These are phyloP conservation scores for Hymenoscyphus scutula DNA, from an alignment of 2,329 filamentous ascomycete species.

Conservation along the genomic window DNA sequence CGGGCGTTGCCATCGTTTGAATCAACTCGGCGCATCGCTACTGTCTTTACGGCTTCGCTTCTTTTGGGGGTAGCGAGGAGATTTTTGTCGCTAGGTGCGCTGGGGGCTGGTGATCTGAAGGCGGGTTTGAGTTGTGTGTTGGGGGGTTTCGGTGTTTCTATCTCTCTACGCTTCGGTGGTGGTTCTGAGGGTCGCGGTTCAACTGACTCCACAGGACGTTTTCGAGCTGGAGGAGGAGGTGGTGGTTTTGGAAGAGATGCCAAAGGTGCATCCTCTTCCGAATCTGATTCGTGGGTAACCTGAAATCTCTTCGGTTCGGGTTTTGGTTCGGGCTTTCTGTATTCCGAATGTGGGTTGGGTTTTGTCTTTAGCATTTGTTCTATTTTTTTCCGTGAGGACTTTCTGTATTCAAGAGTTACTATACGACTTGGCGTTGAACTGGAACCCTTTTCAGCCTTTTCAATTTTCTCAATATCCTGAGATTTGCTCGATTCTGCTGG, in stretches of 20 bases:
- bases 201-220: constrained; percentile 26
- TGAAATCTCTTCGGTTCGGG: background rate
- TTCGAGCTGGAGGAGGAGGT: constrained; percentile 26
- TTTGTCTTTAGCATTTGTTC: constrained; percentile 29
- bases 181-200: constrained; percentile 32
- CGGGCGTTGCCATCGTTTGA: constrained; percentile 41
- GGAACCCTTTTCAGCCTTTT: constrained; percentile 1
- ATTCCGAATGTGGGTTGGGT: constrained; percentile 21
- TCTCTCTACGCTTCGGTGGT: constrained; percentile 37
- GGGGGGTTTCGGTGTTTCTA: constrained; percentile 35
- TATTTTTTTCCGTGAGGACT: constrained; percentile 28
- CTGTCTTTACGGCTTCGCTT: constrained; percentile 37
- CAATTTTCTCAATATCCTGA: constrained; percentile 18
- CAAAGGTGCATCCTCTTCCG: constrained; percentile 39
- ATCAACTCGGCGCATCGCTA: constrained; percentile 41
- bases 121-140: constrained; percentile 38
- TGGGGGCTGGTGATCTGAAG: constrained; percentile 36
- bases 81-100: constrained; percentile 28
- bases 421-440: constrained; percentile 15
- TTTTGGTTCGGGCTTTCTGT: constrained; percentile 22
- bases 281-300: constrained; percentile 13
- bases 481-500: constrained; percentile 26
- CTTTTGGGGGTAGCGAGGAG: constrained; percentile 43
- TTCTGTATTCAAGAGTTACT: constrained; percentile 36
- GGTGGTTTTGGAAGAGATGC: constrained; percentile 37